These are phyloP conservation scores for Geotrichum fermentans DNA, from an alignment of 1,139 yeast genomes.

Conservation along the genomic window DNA sequence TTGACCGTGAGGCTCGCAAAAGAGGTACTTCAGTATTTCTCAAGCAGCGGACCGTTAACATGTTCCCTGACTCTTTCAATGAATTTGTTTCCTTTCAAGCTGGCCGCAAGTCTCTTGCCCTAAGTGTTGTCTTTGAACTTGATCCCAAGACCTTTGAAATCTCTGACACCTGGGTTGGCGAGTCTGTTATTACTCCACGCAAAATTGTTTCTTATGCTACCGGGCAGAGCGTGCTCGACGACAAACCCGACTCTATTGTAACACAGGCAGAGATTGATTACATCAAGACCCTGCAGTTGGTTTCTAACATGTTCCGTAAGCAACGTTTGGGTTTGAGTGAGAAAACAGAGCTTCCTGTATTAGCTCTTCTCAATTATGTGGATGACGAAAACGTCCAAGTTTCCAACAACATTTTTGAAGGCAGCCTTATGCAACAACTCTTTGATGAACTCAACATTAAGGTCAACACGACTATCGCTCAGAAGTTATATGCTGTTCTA, in stretches of 20 bases:
- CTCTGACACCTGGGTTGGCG: constrained; percentile 73
- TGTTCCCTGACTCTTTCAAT: constrained; percentile 65
- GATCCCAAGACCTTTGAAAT: constrained; percentile 71
- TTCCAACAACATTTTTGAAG: constrained; percentile 63
- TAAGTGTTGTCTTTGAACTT: constrained; percentile 77
- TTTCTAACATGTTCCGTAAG: constrained; percentile 68
- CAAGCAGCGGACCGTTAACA: constrained; percentile 69
- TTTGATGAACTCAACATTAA: constrained; percentile 74
- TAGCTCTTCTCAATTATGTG: constrained; percentile 69
- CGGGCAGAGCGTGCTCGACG: constrained; percentile 29
- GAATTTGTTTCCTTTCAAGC: constrained; percentile 59
- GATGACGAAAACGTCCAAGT: constrained; percentile 80
- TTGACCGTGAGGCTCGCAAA: constrained; percentile 88
- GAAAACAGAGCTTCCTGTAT: constrained; percentile 43
- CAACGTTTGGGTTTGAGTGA: constrained; percentile 50
- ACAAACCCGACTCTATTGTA: constrained; percentile 15
- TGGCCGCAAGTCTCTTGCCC: constrained; percentile 57
- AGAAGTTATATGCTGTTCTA: constrained; percentile 64
- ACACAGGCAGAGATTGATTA: constrained; percentile 57
- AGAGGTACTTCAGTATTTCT: constrained; percentile 85
- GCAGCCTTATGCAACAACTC: constrained; percentile 53
- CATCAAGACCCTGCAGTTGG: constrained; percentile 57
- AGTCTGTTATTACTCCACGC: constrained; percentile 58
- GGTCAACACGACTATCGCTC: constrained; percentile 84
- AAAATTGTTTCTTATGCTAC: constrained; percentile 34